Conservation (phyloP, 2,329 filamentous ascomycete genomes). For the Penicillium crustosum region DNA sequence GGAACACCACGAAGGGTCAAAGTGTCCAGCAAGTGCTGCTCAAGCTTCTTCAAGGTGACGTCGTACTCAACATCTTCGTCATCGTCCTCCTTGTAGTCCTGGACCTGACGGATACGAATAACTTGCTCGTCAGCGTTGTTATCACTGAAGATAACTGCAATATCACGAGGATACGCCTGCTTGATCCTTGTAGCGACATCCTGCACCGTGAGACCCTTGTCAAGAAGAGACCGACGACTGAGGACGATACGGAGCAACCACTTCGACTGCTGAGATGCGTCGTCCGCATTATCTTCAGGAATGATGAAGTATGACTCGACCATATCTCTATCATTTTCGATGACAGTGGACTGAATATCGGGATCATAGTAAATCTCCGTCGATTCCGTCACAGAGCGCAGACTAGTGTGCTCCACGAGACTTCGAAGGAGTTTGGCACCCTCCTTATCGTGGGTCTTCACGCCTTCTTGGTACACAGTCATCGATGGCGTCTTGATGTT, state of each 20-base stretch:
- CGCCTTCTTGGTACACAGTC: slow-evolving; percentile 77
- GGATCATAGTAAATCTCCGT: slow-evolving; percentile 99
- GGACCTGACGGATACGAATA: slow-evolving; percentile 83
- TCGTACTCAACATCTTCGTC: slow-evolving; percentile 78
- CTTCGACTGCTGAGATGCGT: slow-evolving; percentile 70
- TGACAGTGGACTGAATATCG: slow-evolving; percentile 79
- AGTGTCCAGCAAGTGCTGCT: slow-evolving; percentile 86
- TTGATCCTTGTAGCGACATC: slow-evolving; percentile 90
- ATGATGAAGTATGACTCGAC: slow-evolving; percentile 97
- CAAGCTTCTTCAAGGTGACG: slow-evolving; percentile 86
- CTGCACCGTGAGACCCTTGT: slow-evolving; percentile 83
- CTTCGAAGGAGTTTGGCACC: slow-evolving; percentile 83
- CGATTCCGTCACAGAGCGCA: slow-evolving; percentile 84
- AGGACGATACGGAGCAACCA: slow-evolving; percentile 94
- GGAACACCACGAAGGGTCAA: slow-evolving; percentile 86
- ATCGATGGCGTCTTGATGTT: slow-evolving; percentile 99
- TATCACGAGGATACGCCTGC: slow-evolving; percentile 77
- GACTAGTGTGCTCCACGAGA: slow-evolving; percentile 87
- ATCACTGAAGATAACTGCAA: slow-evolving; percentile 94
- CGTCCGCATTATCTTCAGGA: slow-evolving; percentile 73
- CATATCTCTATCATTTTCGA: slow-evolving; percentile 86
- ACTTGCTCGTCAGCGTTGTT: slow-evolving; percentile 96
- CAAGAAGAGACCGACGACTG: slow-evolving; percentile 89
- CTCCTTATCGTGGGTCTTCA: slow-evolving; percentile 66
- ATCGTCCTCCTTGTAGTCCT: slow-evolving; percentile 68